Percentiles rank a stretch among this genome's conserved stretches.
Conservation (phyloP, 2,329 filamentous ascomycete species). For the Penicillium sumatraense region DNA sequence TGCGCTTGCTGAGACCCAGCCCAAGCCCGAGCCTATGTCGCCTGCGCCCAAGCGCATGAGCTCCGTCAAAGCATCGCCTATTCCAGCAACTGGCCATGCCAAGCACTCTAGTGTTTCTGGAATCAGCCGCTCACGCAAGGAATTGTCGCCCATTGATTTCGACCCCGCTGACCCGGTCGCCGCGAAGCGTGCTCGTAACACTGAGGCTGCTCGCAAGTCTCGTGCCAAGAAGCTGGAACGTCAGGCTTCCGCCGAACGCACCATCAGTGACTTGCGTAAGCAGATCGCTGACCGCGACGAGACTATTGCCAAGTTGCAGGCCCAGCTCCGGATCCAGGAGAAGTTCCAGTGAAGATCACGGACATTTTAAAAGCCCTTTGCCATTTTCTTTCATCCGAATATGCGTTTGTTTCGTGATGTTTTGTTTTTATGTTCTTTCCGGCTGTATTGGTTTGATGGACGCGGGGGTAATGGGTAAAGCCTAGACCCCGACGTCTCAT, state of each 20-base stretch:
- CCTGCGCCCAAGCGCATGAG: constrained; percentile 50
- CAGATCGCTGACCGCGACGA: constrained; percentile 34
- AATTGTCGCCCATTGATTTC: constrained; percentile 76
- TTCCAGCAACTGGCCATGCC: constrained; percentile 36
- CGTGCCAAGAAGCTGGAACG: constrained; percentile 82
- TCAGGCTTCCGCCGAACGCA: constrained; percentile 73
- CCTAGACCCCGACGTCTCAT: constrained; percentile 32
- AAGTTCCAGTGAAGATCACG: constrained; percentile 24
- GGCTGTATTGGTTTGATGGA: constrained; percentile 35
- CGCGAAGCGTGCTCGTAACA: constrained; percentile 92
- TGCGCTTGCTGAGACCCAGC: constrained; percentile 24
- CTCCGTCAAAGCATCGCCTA: constrained; percentile 24
- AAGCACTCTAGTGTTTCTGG: constrained; percentile 73
- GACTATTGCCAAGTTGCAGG: constrained; percentile 25
- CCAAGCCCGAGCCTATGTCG: constrained; percentile 33
- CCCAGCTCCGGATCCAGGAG: constrained; percentile 28
- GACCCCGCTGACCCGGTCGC: constrained; percentile 76
- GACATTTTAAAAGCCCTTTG: constrained; percentile 2
- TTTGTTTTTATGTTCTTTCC: constrained; percentile 22
- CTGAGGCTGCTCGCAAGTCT: constrained; percentile 90
- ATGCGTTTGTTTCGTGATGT: constrained; percentile 13
- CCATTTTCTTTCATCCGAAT: neutral
- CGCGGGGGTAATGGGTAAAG: constrained; percentile 42
- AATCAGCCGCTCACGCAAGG: constrained; percentile 78
- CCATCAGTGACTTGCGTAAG: constrained; percentile 70